Percentiles rank a stretch among this genome's conserved stretches.
Conservation (phyloP, 2,329 filamentous ascomycete genomes). For the Cladophialophora bantiana region DNA sequence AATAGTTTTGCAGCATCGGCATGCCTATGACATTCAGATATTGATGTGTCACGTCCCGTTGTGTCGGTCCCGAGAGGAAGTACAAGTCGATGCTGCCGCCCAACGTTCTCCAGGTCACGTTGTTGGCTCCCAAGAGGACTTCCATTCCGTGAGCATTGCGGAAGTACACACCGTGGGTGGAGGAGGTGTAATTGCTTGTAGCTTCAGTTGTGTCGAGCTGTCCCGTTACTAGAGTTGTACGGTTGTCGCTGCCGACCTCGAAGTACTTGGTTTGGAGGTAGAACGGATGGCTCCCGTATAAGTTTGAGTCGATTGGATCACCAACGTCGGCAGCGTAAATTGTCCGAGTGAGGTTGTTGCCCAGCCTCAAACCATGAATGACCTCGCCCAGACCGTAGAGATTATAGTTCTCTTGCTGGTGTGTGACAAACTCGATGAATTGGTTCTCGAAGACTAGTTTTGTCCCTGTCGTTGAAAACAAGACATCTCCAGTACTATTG, state of each 20-base stretch:
- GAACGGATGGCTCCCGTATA: slow-evolving; percentile 79
- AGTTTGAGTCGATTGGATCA: slow-evolving; percentile 68
- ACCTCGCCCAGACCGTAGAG: slow-evolving; percentile 77
- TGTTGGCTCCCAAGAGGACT: slow-evolving; percentile 67
- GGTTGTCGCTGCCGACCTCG: slow-evolving; percentile 58
- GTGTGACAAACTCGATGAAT: slow-evolving; percentile 74
- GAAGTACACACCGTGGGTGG: slow-evolving; percentile 77
- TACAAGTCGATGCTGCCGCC: slow-evolving; percentile 81
- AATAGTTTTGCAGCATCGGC: slow-evolving; percentile 82
- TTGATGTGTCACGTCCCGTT: slow-evolving; percentile 71
- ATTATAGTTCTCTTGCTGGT: slow-evolving; percentile 74
- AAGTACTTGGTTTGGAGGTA: slow-evolving; percentile 83
- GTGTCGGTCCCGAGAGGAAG: slow-evolving; percentile 76
- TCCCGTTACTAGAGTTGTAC: slow-evolving; percentile 60
- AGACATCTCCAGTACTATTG: slow-evolving; percentile 66
- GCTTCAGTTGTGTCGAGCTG: slow-evolving; percentile 57
- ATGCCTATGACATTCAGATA: slow-evolving; percentile 75
- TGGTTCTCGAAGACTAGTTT: slow-evolving; percentile 77
- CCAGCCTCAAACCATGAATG: slow-evolving; percentile 74
- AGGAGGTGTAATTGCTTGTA: slow-evolving; percentile 60
- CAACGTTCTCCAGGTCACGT: slow-evolving; percentile 75
- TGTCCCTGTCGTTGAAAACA: slow-evolving; percentile 71
- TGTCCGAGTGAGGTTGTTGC: slow-evolving; percentile 74
- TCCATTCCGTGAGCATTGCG: slow-evolving; percentile 81
- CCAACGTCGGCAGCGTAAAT: slow-evolving; percentile 73